Conservation (phyloP, 768 basidiomycete species). For the Suillus bovinus region DNA sequence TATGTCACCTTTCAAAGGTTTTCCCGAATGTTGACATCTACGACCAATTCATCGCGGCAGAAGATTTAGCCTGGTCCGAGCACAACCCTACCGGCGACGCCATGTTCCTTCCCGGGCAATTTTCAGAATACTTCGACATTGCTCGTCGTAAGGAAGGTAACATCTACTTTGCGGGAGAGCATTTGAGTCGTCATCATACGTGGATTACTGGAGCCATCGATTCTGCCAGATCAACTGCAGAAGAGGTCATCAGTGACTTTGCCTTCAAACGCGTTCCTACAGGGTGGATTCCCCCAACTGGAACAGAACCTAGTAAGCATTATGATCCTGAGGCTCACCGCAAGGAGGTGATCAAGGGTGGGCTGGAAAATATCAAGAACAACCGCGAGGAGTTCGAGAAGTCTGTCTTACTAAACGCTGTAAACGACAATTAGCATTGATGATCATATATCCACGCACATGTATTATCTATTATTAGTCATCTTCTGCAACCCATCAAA, state of each 20-base stretch:
- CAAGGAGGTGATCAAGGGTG: not conserved
- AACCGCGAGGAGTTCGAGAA: slow-evolving; percentile 8
- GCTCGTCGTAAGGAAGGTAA: slow-evolving; percentile 23
- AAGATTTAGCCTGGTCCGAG: slow-evolving; percentile 25
- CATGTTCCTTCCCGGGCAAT: slow-evolving; percentile 32
- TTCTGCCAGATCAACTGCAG: slow-evolving; percentile 7
- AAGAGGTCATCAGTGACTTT: slow-evolving; percentile 4
- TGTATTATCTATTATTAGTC: not conserved
- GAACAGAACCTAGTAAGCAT: not conserved
- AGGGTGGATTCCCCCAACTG: slow-evolving; percentile 2
- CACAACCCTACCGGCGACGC: slow-evolving; percentile 27
- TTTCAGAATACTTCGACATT: slow-evolving; percentile 20
- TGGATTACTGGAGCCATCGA: slow-evolving; percentile 29
- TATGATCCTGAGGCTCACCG: slow-evolving; percentile 6
- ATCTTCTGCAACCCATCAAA: not conserved
- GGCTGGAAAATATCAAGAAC: slow-evolving; percentile 5
- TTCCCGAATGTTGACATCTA: slow-evolving; percentile 21
- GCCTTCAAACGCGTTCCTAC: not conserved
- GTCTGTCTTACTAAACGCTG: not conserved
- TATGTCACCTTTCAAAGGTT: slow-evolving; percentile 21
- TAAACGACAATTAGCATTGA: not conserved
- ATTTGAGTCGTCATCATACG: slow-evolving; percentile 29
- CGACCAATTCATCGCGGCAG: slow-evolving; percentile 21
- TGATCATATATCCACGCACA: not conserved
- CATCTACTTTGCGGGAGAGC: slow-evolving; percentile 29